Evolutionary conservation across 192 early-diverging fungal species (phyloP), one percentile per base, ranked within the genome.

Genomic region (Coemansia erecta): DNA sequence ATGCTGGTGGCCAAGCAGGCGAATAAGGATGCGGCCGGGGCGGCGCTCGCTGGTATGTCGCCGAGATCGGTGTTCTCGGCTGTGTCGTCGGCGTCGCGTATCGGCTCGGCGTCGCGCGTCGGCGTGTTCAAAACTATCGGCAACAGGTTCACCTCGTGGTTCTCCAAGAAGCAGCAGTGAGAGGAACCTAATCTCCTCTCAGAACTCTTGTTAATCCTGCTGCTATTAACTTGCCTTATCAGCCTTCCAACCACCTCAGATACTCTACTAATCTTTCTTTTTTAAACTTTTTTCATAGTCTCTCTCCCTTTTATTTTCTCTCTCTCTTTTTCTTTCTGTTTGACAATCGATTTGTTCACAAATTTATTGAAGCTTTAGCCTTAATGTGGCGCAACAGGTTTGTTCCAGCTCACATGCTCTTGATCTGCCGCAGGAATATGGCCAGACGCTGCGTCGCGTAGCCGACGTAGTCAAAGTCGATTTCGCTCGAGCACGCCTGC

Each of bases 401-500:
- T 31, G 6, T 37, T 12, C 8, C 14, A n/a, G 42, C 17, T 24
- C 48, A 31, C 28, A 70, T 45, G 18, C 69, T 39, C n/a, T 33
- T 48, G n/a, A 69, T 51, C 51, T 53, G 58, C 31, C 63, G 43
- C 24, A 73, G 51, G 56, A 87, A 86, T 17, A 79, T 56, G 11
- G 56, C 43, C 42, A 87, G 40, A n/a, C 85, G 65, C 58, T 85
- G 84, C 43, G 81, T 67, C 0, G 84, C 82, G 56, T 90, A 92
- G 46, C 68, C 77, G 17, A 87, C 80, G 60, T 89, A 92, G 53
- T 92, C 87, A 78, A 89, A 92, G 39, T 89, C 82, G 45, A 92
- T 92, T 21, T 89, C 82, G 60, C 87, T 89, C 41, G 88, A 84
- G 17, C 72, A 78, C 1, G 87, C 87, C 64, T 91, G 91, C 15